Base-by-base conservation (phyloP, 495 filamentous ascomycete genomes). In the Podospora anserina region DNA sequence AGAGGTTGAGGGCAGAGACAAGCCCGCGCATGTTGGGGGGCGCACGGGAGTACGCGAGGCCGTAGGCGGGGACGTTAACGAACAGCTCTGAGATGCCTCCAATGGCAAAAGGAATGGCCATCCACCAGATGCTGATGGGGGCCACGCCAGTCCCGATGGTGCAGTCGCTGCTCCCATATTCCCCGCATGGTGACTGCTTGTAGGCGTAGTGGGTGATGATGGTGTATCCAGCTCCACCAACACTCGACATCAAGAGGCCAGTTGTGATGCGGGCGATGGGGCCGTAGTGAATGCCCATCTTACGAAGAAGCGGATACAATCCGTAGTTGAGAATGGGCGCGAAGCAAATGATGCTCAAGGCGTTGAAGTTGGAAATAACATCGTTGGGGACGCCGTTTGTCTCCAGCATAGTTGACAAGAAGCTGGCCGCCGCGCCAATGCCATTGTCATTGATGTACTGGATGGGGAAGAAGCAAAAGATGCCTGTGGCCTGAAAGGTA, bases 361-460 rank as follows among this genome's bases (percentile, higher is more conserved):
- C 86, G 76, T 93, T 90, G 76, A 93, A 88, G 82, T 92, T 93
- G 71, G 80, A 78, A 79, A 93, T 90, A 69, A 92, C 81, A 70
- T 94, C 91, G 81, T 94, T 94, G 55, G 90, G 90, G 0, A 87
- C 87, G 20, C 89, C 89, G 69, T 89, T 83, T 4, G 88, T 90
- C 32, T 82, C 82, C 79, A 92, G 83, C 66, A 87, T 86, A 19
- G 87, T 87, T 1, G 80, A 84, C 74, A 89, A 79, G 74, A 86
- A 88, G 58, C 66, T 79, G 53, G 80, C 79, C 4, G 82, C 74
- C 2, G 71, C 67, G 2, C 83, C 83, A 23, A 86, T 72, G 73
- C 83, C 83, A 61, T 82, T 82, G 70, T 86, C 83, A 75, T 85
- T 86, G 59, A 92, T 81, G 82, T 86, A 90, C 78, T 89, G 91